Percentiles rank a stretch among this genome's conserved stretches.
Conservation (phyloP, 2,329 filamentous ascomycete genomes). For the Lithohypha guttulata region DNA sequence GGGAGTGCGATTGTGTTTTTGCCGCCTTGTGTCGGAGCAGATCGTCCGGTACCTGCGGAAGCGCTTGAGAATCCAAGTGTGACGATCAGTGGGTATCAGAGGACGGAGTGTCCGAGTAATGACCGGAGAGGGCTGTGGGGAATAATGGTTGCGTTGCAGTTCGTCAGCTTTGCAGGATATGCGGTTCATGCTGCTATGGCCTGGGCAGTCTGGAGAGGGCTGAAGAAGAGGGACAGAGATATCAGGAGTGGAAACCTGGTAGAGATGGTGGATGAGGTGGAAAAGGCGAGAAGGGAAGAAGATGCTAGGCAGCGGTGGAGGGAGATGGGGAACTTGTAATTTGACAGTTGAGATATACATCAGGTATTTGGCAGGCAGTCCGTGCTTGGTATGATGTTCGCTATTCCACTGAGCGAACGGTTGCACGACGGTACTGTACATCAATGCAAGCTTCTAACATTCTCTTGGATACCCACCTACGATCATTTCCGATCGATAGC, state of each 20-base stretch:
- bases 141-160: constrained; percentile 18
- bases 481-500: too few relatives aligned
- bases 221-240: constrained; percentile 12
- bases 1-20: constrained; percentile 17
- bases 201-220: constrained; percentile 12
- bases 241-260: constrained; percentile 14
- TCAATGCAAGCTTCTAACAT: too few relatives aligned
- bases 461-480: too few relatives aligned
- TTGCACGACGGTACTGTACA: too few relatives aligned
- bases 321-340: constrained; percentile 9
- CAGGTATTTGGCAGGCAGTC: too few relatives aligned
- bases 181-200: constrained; percentile 16
- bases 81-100: constrained; percentile 7
- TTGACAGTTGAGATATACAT: too few relatives aligned
- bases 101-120: constrained; percentile 17
- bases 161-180: constrained; percentile 17
- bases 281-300: constrained; percentile 18
- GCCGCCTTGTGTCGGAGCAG: constrained; percentile 10
- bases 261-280: constrained; percentile 18
- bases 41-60: constrained; percentile 3
- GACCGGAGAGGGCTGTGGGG: constrained; percentile 14
- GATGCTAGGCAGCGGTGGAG: constrained; percentile 20
- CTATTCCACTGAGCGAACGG: too few relatives aligned
- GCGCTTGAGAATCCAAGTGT: constrained; percentile 3
- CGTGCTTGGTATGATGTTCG: too few relatives aligned